Percentiles rank a stretch among this genome's conserved stretches.
Conservation (phyloP, 768 basidiomycete species). For the Phylloporus sp. region DNA sequence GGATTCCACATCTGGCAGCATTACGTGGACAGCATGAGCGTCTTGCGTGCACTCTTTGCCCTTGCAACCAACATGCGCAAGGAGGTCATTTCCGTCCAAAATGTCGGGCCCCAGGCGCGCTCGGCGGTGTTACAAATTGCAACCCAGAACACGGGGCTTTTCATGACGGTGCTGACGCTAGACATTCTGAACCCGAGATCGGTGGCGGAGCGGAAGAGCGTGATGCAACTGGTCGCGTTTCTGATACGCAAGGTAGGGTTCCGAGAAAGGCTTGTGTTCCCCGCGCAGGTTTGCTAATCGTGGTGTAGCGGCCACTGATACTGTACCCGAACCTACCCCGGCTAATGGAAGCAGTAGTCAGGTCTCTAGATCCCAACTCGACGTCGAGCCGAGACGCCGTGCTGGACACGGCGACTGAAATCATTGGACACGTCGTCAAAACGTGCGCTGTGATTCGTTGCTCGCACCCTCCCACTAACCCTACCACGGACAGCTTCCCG, state of each 20-base stretch:
- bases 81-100: conserved; percentile 63
- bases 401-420: conserved; percentile 88
- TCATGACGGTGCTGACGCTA: conserved; percentile 90
- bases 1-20: conserved; percentile 96
- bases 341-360: conserved; percentile 92
- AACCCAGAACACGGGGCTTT: conserved; percentile 74
- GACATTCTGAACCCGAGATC: conserved; percentile 80
- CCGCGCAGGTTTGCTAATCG: background rate
- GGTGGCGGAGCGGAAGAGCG: conserved; percentile 75
- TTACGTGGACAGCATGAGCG: conserved; percentile 85
- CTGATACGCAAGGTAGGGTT: conserved; percentile 77
- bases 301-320: conserved; percentile 69
- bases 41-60: conserved; percentile 78
- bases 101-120: conserved; percentile 74
- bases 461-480: background rate
- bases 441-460: conserved; percentile 48
- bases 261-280: background rate
- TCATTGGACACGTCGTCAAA: conserved; percentile 90
- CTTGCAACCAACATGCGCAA: conserved; percentile 73
- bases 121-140: conserved; percentile 84
- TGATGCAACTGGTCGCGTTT: conserved; percentile 91
- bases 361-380: conserved; percentile 90
- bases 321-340: conserved; percentile 80
- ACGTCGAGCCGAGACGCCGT: conserved; percentile 77
- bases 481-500: conserved; percentile 61